Evolutionary conservation across 2,329 filamentous ascomycete genomes (phyloP), one percentile per base, ranked within the genome.

Genomic region (Aspergillus spinulosporus): DNA sequence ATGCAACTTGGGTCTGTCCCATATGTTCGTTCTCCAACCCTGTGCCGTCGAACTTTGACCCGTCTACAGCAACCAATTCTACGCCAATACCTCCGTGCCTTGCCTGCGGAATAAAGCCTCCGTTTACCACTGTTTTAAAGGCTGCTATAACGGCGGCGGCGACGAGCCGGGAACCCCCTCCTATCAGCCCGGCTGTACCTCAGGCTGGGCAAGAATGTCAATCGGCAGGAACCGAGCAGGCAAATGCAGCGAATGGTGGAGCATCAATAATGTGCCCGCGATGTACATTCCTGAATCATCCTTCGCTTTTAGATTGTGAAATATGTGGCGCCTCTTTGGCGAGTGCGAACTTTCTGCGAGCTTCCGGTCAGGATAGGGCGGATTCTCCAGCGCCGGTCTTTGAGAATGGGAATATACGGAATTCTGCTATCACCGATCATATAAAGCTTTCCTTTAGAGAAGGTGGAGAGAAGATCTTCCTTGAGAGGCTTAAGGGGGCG

Each of bases 11-110:
- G 93, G 87, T 97, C 15, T 97, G 93, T 76, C 88, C 90, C 1
- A 97, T 97, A 67, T 97, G 93, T 79, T 93, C 89, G 64, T 95
- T 96, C 69, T 93, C 92, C 7, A 97, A 97, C 67, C 88, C 90
- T 0, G 86, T 97, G 1, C 92, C 94, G 0, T 89, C 90, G 37
- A 97, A 96, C 72, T 97, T 97, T 71, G 93, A 97, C 66, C 89
- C 92, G 0, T 82, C 87, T 1, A 87, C 88, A 2, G 91, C 91
- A 6, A 94, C 85, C 59, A 84, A 87, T 15, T 85, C 91, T 60
- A 96, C 89, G 4, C 88, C 87, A 6, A 76, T 96, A 21, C 89
- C 92, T 3, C 90, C 93, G 63, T 99, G 94, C 70, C 79, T 96
- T 52, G 89, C 92, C 4, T 99, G 94, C 70, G 94, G 94, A 0